A percentile compares a stretch with the other conserved stretches of the same genome.
phyloP scores from a whole-genome alignment of 192 early-diverging fungal species.

The Coemansia sp. region DNA sequence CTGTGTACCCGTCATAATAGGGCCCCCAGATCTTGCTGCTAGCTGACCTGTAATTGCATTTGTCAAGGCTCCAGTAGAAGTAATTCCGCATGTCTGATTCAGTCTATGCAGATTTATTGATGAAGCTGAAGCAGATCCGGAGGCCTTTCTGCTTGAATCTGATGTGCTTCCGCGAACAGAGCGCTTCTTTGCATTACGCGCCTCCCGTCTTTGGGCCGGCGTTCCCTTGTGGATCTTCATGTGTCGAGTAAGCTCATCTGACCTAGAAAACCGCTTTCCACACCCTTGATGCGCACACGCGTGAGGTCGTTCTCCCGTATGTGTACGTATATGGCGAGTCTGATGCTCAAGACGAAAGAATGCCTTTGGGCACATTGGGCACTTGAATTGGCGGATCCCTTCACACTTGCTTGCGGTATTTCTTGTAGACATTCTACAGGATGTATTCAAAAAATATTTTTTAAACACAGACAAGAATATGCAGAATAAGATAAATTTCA shows the following conservation, averaged over 20 bases:
- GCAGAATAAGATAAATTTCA: not conserved
- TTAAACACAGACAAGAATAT: not conserved
- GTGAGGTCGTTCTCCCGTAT: constrained; percentile 86
- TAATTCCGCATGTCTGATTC: not conserved
- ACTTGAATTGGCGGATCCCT: constrained; percentile 63
- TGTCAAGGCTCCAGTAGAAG: not conserved
- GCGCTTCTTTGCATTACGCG: constrained; percentile 37
- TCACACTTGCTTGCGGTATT: constrained; percentile 47
- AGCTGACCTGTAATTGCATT: constrained; percentile 3
- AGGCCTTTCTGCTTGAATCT: constrained; percentile 1
- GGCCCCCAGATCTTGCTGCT: not conserved
- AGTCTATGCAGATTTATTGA: not conserved
- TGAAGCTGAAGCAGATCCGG: not conserved
- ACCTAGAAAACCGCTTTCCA: constrained; percentile 75
- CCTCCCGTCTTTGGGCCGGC: constrained; percentile 43
- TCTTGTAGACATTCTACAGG: constrained; percentile 27
- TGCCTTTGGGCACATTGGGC: constrained; percentile 71
- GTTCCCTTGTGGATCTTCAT: constrained; percentile 51
- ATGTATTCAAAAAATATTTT: not conserved
- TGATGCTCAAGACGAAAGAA: constrained; percentile 80
- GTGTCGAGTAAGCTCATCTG: constrained; percentile 79
- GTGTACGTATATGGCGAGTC: constrained; percentile 78
- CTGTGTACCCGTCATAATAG: constrained; percentile 10
- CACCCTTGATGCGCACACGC: constrained; percentile 74
- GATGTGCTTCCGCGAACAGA: constrained; percentile 23